Base-by-base conservation (phyloP, 495 filamentous ascomycete genomes). In the Penicillium arizonense region DNA sequence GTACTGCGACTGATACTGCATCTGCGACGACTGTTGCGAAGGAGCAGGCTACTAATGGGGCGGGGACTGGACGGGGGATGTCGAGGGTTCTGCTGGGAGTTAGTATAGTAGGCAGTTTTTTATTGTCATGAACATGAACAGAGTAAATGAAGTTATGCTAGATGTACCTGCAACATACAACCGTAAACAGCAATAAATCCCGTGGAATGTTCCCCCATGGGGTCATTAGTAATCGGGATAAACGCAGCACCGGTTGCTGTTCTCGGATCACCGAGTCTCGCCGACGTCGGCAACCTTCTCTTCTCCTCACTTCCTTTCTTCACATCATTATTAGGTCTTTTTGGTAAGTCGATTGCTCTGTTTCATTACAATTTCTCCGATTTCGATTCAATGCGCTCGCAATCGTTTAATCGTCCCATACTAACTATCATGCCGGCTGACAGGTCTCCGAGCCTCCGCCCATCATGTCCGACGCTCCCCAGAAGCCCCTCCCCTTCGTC, bases 401-500 rank as follows among this genome's bases (percentile, higher is more conserved):
- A 30, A 30, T 30, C 7, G 5, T 30, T 30, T 0, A 7, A 30
- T 30, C 28, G 28, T 30, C 42, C 37, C 20, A 45, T 40, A 41
- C 23, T 55, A 16, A 50, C 28, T 30, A 7, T 7, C 41, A 21
- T 50, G 9, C 39, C 42, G 33, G 23, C 10, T 34, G 28, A 8
- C 50, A 61, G 53, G 42, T 50, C 52, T 50, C 26, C 49, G 38
- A 47, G 45, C 51, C 52, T 44, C 61, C 8, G 28, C 28, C 28
- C 66, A 83, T 58, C 48, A 89, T 89, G 86, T 78, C 75, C 40
- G 82, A 85, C 38, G 57, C 56, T 53, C 51, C 53, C 39, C 69
- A 70, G 47, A 82, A 89, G 68, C 87, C 89, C 34, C 79, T 94
- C 52, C 88, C 88, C 43, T 94, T 94, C 72, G 70, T 83, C 41